Conservation (phyloP, 495 filamentous ascomycete species). For the Neurospora sp. region DNA sequence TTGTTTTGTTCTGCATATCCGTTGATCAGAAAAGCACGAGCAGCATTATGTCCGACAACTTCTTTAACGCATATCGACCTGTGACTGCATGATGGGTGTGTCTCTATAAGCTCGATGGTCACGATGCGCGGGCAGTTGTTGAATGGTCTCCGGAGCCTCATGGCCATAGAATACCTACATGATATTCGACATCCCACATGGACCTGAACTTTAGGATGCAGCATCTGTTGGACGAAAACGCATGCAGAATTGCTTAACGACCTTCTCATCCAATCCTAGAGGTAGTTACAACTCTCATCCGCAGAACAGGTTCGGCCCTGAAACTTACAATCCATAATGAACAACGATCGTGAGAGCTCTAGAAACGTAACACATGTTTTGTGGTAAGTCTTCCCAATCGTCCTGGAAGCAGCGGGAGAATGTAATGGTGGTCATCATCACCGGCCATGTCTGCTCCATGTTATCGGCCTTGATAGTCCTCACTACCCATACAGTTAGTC, state of each 20-base stretch:
- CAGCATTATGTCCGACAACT: neutral
- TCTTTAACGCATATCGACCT: neutral
- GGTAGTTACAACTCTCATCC: neutral
- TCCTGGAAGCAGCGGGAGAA: neutral
- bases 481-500: neutral
- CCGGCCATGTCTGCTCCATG: neutral
- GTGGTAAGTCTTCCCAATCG: neutral
- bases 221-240: too few species aligned
- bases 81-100: neutral
- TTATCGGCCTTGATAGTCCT: neutral
- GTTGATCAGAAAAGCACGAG: neutral
- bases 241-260: too few species aligned
- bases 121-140: neutral
- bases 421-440: neutral
- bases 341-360: neutral
- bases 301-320: neutral
- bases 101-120: neutral
- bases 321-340: neutral
- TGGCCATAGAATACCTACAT: neutral
- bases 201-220: too few species aligned
- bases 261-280: too few species aligned
- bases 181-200: neutral
- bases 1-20: neutral
- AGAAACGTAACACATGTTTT: neutral
- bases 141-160: neutral